These are phyloP conservation scores for Cyclotella sp. DNA, from an alignment of 108 stramenopile genomes.

Conservation along the genomic window DNA sequence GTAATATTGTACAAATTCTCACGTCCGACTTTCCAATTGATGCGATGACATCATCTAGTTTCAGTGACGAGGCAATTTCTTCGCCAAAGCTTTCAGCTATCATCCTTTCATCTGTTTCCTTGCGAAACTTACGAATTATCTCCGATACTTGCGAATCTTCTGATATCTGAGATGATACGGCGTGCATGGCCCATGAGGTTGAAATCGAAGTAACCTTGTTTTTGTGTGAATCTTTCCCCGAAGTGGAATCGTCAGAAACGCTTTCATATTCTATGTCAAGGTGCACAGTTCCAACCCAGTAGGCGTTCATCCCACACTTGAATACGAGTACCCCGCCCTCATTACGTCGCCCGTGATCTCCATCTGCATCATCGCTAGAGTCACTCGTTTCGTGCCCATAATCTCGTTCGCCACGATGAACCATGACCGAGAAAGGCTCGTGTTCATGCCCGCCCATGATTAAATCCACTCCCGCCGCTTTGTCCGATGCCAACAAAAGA, in stretches of 20 bases:
- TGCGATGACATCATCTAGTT: constrained; percentile 44
- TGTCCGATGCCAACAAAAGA: constrained; percentile 30
- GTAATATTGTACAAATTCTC: neutral
- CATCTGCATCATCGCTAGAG: neutral
- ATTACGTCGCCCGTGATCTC: constrained; percentile 14
- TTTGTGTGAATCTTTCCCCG: neutral
- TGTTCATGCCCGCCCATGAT: constrained; percentile 55
- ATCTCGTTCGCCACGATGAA: constrained; percentile 32
- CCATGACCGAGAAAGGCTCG: constrained; percentile 44
- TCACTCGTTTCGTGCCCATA: neutral
- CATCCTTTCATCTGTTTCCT: constrained; percentile 28
- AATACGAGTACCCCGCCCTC: constrained; percentile 44
- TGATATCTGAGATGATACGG: constrained; percentile 13
- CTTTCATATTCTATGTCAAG: constrained; percentile 34
- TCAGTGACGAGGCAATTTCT: constrained; percentile 26
- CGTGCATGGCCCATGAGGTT: constrained; percentile 49
- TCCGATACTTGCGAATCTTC: constrained; percentile 25
- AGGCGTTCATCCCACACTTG: constrained; percentile 54
- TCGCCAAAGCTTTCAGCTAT: constrained; percentile 32
- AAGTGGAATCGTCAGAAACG: neutral
- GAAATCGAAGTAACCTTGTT: constrained; percentile 30
- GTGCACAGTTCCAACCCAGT: constrained; percentile 51
- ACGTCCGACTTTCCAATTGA: constrained; percentile 10
- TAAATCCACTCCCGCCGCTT: constrained; percentile 38
- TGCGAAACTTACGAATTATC: constrained; percentile 33